Evolutionary conservation across 352 stramenopile genomes (phyloP), one percentile per base, ranked within the genome.

Genomic region (Pythium monospermum): DNA sequence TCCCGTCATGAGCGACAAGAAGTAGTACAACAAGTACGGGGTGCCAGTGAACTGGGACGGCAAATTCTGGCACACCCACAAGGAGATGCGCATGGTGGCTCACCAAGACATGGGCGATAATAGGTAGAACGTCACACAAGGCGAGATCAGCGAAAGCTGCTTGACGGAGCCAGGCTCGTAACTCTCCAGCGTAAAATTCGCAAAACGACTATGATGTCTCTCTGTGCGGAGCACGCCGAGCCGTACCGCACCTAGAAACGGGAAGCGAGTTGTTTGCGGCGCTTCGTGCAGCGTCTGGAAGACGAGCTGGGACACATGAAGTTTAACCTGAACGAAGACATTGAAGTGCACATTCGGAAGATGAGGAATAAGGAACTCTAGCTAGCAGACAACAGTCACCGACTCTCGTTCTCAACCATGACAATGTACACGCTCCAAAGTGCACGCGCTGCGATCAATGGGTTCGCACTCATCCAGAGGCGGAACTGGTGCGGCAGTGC

Each of bases 1-100:
- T 31, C 12, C 22, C 5, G 39, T 4, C 39, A 15, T 18, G 39
- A 28, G 12, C 2, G 39, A 12, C 21, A 45, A 10, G 44, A 51
- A 51, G 44, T 31, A 42, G 30, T 51, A 41, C 28, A 51, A 41
- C 44, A 51, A 41, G 16, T 28, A 51, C 19, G 44, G 44, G 21
- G 21, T 51, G 44, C 31, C 44, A 32, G 2, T 41, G 18, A 51
- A 51, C 31, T 51, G 44, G 44, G 19, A 51, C 31, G 31, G 44
- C 19, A 51, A 51, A 16, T 38, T 18, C 43, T 50, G 43, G 44
- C 19, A 51, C 44, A 32, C 30, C 4, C 41, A 32, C 19, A 23
- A 41, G 18, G 31, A 31, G 2, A 51, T 51, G 44, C 26, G 40
- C 10, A 41, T 10, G 28, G 41, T 51, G 44, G 30, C 18, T 18